A percentile compares a stretch with the other conserved stretches of the same genome.
These are phyloP conservation scores for Aspergillus calidoustus DNA, from an alignment of 2,329 filamentous ascomycete species.

Conservation along the genomic window DNA sequence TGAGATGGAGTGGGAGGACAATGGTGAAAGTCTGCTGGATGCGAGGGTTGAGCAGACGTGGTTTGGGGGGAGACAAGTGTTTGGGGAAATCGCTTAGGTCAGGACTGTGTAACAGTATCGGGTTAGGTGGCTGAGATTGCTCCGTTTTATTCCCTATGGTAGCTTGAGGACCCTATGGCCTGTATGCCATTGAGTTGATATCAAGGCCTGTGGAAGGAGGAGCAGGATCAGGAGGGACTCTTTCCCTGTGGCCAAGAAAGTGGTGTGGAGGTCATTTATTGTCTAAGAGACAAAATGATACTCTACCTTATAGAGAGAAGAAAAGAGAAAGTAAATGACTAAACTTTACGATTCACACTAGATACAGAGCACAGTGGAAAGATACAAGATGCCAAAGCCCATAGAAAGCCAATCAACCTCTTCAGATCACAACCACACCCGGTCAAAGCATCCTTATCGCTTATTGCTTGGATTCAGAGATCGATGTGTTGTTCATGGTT, in stretches of 20 bases:
- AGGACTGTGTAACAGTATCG: background rate
- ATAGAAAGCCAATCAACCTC: background rate
- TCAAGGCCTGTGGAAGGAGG: background rate
- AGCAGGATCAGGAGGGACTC: background rate
- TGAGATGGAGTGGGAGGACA: slow-evolving; percentile 45
- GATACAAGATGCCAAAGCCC: background rate
- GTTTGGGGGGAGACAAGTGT: slow-evolving; percentile 45
- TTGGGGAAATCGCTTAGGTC: background rate
- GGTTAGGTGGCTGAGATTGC: background rate
- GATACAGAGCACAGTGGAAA: background rate
- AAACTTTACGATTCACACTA: background rate
- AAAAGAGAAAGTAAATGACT: background rate
- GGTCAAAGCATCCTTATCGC: slow-evolving; percentile 3
- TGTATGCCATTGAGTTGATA: background rate
- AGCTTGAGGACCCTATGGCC: background rate
- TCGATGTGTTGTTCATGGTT: background rate
- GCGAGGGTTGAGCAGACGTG: slow-evolving; percentile 49
- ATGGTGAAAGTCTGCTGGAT: slow-evolving; percentile 39
- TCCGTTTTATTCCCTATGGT: background rate
- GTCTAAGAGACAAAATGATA: background rate
- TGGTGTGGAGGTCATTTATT: background rate
- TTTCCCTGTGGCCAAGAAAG: no score
- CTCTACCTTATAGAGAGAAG: background rate
- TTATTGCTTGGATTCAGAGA: background rate
- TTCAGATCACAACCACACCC: background rate